Percentiles rank a stretch among this genome's conserved stretches.
These are phyloP conservation scores for Musa beccarii DNA, from an alignment of 176 grass and related monocot species.

Conservation along the genomic window DNA sequence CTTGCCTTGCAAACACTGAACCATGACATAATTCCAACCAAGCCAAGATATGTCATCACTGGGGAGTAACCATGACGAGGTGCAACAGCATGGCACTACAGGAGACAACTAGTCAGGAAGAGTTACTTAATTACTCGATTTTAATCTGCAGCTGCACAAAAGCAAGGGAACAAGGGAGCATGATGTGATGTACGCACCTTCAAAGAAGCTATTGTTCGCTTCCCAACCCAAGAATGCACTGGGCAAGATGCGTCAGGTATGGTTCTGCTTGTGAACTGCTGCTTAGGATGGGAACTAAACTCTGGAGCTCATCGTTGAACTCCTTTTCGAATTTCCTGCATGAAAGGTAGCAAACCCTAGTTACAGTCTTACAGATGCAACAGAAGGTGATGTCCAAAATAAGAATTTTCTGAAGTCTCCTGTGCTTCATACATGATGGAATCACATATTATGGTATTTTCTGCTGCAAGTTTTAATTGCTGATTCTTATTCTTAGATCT, in stretches of 20 bases:
- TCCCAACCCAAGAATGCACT: constrained; percentile 71
- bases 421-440: constrained; percentile 52
- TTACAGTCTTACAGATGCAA: background rate
- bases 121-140: background rate
- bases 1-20: no score
- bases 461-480: constrained; percentile 49
- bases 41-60: no score
- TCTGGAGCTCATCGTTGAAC: constrained; percentile 85
- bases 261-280: constrained; percentile 80
- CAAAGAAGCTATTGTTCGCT: constrained; percentile 42
- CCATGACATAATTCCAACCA: no score
- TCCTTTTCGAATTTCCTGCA: constrained; percentile 84
- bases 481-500: constrained; percentile 37
- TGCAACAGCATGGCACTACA: no score
- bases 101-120: background rate
- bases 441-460: constrained; percentile 57
- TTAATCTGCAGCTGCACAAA: background rate
- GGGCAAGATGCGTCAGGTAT: constrained; percentile 82
- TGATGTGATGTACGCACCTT: background rate
- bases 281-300: constrained; percentile 53
- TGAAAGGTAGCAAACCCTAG: constrained; percentile 12
- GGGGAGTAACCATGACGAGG: no score
- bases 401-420: background rate
- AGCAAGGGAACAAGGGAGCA: background rate
- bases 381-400: background rate